Evolutionary conservation across 768 basidiomycete genomes (phyloP).

Genomic region (Kwoniella heveanensis): DNA sequence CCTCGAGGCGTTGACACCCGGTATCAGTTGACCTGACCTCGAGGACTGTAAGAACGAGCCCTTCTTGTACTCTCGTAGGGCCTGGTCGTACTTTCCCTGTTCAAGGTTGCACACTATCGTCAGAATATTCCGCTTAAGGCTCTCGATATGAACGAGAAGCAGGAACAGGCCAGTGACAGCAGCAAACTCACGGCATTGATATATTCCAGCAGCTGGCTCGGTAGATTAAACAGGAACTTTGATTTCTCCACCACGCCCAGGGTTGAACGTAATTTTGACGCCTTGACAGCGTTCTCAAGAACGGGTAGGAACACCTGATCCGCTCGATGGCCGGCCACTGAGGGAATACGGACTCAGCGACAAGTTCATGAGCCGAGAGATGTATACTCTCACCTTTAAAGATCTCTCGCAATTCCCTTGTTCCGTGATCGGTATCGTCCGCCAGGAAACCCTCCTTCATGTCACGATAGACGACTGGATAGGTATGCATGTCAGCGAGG

Average conservation of each 20-base stretch:
- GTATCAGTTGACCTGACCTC: slow-evolving; percentile 80
- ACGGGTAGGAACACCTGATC: slow-evolving; percentile 95
- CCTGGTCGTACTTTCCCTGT: slow-evolving; percentile 90
- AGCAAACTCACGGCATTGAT: slow-evolving; percentile 73
- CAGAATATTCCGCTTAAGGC: too few relatives aligned
- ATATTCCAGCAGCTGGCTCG: slow-evolving; percentile 80
- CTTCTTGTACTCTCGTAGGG: slow-evolving; percentile 94
- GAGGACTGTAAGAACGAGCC: slow-evolving; percentile 87
- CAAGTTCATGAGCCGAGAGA: background rate
- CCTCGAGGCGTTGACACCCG: slow-evolving; percentile 61
- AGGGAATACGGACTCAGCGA: background rate
- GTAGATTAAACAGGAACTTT: slow-evolving; percentile 98
- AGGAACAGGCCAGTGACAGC: background rate
- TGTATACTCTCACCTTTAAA: slow-evolving; percentile 69
- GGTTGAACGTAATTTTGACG: slow-evolving; percentile 86
- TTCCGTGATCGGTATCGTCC: slow-evolving; percentile 75
- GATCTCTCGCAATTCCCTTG: slow-evolving; percentile 76
- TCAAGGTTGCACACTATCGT: background rate
- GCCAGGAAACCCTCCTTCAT: slow-evolving; percentile 88
- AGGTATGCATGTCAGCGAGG: background rate
- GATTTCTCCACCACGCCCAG: slow-evolving; percentile 93
- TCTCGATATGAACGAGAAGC: background rate
- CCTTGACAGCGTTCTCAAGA: slow-evolving; percentile 91
- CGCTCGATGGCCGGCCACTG: slow-evolving; percentile 88
- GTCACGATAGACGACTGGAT: slow-evolving; percentile 77